Evolutionary conservation across 306 rosid genomes (phyloP), one percentile per base, ranked within the genome.

Genomic region (Sicyos edulis): DNA sequence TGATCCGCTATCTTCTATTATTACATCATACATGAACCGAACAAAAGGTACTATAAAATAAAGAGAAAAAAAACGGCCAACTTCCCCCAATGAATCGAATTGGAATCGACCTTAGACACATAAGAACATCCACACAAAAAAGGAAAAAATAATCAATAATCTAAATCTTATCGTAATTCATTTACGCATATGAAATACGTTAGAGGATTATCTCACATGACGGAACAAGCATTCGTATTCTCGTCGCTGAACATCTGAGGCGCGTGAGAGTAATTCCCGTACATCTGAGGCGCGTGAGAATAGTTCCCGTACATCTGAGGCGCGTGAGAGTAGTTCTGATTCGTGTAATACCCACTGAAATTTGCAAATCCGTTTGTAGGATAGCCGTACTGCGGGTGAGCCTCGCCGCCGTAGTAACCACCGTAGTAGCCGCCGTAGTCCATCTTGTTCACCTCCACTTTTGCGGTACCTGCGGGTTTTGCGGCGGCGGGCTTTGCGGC

Each of bases 161-260:
- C 42, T 47, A 12, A 1, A 51, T 71, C 51, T 53, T 71, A 19
- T 37, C 8, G 44, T 16, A 70, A 16, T 70, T 70, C 60, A 51
- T 71, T 70, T 53, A 32, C 74, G 32, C 19, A 11, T 32, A 58
- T 42, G 63, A 54, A 53, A 37, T 63, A 63, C 52, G 52, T 63
- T 40, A 64, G 26, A 32, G 2, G 4, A 32, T 32, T 32, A 32
- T 32, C 21, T 86, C 90, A 91, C 99, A 93, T 91, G 40, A 93
- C 10, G 8, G 91, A 86, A 83, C 99, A 93, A 0, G 88, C 92
- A 73, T 93, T 91, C 0, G 99, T 97, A 70, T 93, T 93, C 80
- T 93, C 99, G 60, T 93, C 99, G 49, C 95, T 86, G 78, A 86
- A 86, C 82, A 83, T 83, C 53, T 79, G 90, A 0, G 92, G 37